These are phyloP conservation scores for Mitragyna speciosa DNA, from an alignment of 257 asterid species.

Conservation along the genomic window DNA sequence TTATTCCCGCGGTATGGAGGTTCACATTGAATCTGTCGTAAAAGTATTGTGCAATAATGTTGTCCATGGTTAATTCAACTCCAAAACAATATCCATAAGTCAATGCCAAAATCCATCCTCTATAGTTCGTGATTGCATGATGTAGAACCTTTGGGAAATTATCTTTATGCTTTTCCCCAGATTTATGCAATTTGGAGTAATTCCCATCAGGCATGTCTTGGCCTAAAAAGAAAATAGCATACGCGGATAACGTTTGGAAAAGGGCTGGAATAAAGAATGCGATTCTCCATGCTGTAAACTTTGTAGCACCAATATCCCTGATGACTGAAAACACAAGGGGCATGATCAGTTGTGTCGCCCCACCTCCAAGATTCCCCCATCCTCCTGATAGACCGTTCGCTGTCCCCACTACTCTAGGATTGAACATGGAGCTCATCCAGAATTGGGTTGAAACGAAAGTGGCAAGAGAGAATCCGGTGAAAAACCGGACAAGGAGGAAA, in stretches of 20 bases:
- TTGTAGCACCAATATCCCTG: conserved; percentile 41
- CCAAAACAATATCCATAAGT: conserved; percentile 90
- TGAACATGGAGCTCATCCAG: conserved; percentile 93
- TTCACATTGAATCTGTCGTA: conserved; percentile 68
- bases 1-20: conserved; percentile 72
- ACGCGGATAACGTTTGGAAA: conserved; percentile 65
- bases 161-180: conserved; percentile 74
- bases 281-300: conserved; percentile 78
- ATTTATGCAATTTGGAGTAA: conserved; percentile 51
- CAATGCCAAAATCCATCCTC: conserved; percentile 79
- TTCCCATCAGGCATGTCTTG: conserved; percentile 86
- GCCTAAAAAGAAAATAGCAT: conserved; percentile 65
- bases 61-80: conserved; percentile 73
- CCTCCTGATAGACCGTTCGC: conserved; percentile 88
- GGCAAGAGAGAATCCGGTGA: conserved; percentile 74
- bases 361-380: conserved; percentile 96
- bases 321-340: conserved; percentile 57
- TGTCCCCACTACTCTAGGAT: conserved; percentile 58
- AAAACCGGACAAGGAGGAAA: conserved; percentile 64
- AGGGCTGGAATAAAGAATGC: conserved; percentile 74
- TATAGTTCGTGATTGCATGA: conserved; percentile 52
- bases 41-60: conserved; percentile 80
- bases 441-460: conserved; percentile 88
- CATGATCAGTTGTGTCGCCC: conserved; percentile 87
- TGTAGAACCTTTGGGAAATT: conserved; percentile 36